Evolutionary conservation across 2,329 filamentous ascomycete genomes (phyloP), one percentile per base, ranked within the genome.

Genomic region (Alternaria sp.): DNA sequence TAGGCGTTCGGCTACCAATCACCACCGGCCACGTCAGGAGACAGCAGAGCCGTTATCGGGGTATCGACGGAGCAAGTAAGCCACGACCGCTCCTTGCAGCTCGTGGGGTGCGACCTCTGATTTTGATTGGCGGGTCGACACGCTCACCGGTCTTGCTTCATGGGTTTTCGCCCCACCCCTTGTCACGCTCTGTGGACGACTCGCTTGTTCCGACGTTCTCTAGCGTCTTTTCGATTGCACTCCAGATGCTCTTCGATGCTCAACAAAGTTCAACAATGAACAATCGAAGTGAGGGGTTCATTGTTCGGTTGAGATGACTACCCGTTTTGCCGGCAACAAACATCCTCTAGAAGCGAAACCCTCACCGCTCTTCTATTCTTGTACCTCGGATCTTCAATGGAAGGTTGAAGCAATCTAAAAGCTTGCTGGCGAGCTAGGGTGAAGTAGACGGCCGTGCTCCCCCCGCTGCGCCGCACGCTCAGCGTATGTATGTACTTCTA

Each of bases 21-120:
- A 78, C 21, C 55, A 68, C 66, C 26, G 73, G 77, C 75, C 77
- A 79, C 77, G 77, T 79, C 76, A 68, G 69, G 65, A 70, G 67
- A 71, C 68, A 73, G 66, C 64, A 69, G 68, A 75, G 76, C 76
- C 77, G 75, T 79, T 79, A 78, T 79, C 76, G 77, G 76, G 75
- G 67, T 68, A 68, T 71, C 60, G 69, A 67, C 59, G 68, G 71
- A 66, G 63, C 60, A 63, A 60, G 72, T 71, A 78, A 77, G 74
- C 75, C 76, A 76, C 68, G 63, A 61, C 71, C 73, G 73, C 71
- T 75, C 74, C 75, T 78, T 78, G 72, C 77, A 74, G 75, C 68
- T 72, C 66, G 70, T 72, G 69, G 69, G 68, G 61, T 67, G 59
- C 59, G 21, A 58, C 23, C 28, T 56, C 28, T 21, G 46, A 37